These are phyloP conservation scores for Thielaviopsis populi DNA, from an alignment of 2,329 filamentous ascomycete genomes.

Conservation along the genomic window DNA sequence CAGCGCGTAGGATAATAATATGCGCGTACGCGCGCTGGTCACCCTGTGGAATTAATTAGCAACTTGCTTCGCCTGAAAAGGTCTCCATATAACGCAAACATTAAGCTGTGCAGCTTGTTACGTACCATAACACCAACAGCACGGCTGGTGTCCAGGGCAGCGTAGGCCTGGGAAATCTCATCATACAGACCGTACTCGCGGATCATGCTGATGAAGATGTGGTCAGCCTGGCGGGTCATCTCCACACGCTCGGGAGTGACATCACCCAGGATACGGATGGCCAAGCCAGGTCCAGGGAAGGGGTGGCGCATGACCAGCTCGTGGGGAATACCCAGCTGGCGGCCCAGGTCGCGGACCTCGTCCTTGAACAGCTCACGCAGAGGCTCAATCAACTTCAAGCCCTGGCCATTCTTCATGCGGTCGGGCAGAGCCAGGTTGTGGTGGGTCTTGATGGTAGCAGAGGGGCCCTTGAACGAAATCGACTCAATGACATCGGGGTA, in stretches of 20 bases:
- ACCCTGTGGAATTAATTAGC: slow-evolving; percentile 27
- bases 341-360: slow-evolving; percentile 23
- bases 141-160: slow-evolving; percentile 16
- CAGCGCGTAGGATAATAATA: slow-evolving; percentile 28
- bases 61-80: background rate
- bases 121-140: slow-evolving; percentile 18
- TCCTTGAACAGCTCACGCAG: slow-evolving; percentile 73
- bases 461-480: slow-evolving; percentile 34
- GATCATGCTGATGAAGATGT: slow-evolving; percentile 65
- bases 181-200: slow-evolving; percentile 56
- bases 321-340: slow-evolving; percentile 24
- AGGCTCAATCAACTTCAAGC: slow-evolving; percentile 60
- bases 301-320: slow-evolving; percentile 24
- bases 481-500: slow-evolving; percentile 41
- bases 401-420: slow-evolving; percentile 34
- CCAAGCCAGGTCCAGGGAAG: slow-evolving; percentile 40
- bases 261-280: slow-evolving; percentile 68
- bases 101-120: slow-evolving; percentile 3
- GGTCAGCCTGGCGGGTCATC: slow-evolving; percentile 62
- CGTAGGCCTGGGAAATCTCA: slow-evolving; percentile 27
- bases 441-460: slow-evolving; percentile 42
- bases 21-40: slow-evolving; percentile 47
- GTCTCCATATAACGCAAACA: background rate
- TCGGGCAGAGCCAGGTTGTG: slow-evolving; percentile 54
- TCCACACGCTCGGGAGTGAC: slow-evolving; percentile 65